These are phyloP conservation scores for Uncinocarpus reesii DNA, from an alignment of 2,329 filamentous ascomycete genomes.

Conservation along the genomic window DNA sequence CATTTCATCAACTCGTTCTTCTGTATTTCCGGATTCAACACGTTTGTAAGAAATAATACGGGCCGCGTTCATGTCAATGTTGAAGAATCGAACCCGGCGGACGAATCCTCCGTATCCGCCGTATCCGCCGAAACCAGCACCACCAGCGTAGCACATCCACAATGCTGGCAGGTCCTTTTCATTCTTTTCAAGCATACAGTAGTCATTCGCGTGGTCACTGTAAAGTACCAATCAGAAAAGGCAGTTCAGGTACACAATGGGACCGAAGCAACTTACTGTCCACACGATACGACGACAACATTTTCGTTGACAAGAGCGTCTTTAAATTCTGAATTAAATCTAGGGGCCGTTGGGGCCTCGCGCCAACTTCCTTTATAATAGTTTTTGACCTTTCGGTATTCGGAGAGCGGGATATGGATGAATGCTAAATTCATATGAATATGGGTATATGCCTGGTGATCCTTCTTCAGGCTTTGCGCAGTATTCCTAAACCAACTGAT, in stretches of 20 bases:
- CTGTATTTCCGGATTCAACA: conserved; percentile 55
- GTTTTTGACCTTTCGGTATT: conserved; percentile 59
- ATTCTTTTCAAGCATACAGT: conserved; percentile 63
- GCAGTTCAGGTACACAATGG: neutral
- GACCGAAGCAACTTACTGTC: conserved; percentile 56
- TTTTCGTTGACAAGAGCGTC: conserved; percentile 79
- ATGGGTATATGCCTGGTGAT: conserved; percentile 75
- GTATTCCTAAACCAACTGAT: conserved; percentile 89
- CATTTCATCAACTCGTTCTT: conserved; percentile 47
- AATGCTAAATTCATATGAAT: conserved; percentile 94
- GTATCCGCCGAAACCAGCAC: conserved; percentile 86
- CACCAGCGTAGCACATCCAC: conserved; percentile 98
- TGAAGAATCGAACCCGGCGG: conserved; percentile 76
- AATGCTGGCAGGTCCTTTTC: conserved; percentile 53
- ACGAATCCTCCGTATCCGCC: conserved; percentile 80
- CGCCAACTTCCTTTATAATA: conserved; percentile 60
- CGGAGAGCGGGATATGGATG: conserved; percentile 90
- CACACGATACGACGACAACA: conserved; percentile 77
- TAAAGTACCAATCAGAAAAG: neutral
- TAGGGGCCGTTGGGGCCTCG: conserved; percentile 77
- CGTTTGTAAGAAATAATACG: conserved; percentile 88
- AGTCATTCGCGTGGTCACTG: conserved; percentile 95
- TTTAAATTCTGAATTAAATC: conserved; percentile 85
- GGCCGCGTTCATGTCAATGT: conserved; percentile 84
- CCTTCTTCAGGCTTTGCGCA: conserved; percentile 60